Evolutionary conservation across 1,284 basidiomycete genomes (phyloP), one percentile per base, ranked within the genome.

Genomic region (Taiwanofungus camphoratus): DNA sequence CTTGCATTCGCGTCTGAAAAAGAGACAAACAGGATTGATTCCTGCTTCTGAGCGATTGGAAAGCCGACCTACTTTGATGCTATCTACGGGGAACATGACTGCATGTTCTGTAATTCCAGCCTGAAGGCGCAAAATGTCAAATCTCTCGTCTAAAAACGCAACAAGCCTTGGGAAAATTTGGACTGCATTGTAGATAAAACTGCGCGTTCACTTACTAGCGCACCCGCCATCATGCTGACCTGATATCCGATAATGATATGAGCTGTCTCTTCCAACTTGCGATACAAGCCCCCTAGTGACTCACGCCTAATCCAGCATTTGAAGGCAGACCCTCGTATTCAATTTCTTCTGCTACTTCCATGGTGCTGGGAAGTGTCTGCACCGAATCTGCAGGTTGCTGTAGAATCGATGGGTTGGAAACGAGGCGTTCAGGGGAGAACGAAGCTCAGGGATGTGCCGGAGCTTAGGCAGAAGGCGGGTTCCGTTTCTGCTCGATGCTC

Each of bases 41-140:
- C n/a, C n/a, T n/a, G n/a, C n/a, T n/a, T 21, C 9, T 22, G 29
- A 20, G 27, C 31, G 23, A 26, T 5, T 18, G 35, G 24, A 33
- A 9, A 11, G 30, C 32, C 16, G 15, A 66, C 82, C 52, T 47
- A 91, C 95, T 75, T 99, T 98, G 65, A 99, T 96, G 58, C 91
- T 93, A 69, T 99, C 96, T 51, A 99, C 75, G 3, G 96, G 96
- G 63, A 92, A 99, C 88, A 99, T 99, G 62, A 96, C 92, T 20
- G 94, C 91, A 68, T 99, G 96, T 66, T 99, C 96, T 43, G 92
- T 93, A 57, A 99, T 99, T 49, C 96, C 96, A 54, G 96, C 95
- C 91, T 94, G 62, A 4, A 45, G 34, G 33, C 46, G 38, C 36
- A 22, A 43, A 39, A 35, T 47, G 48, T 45, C 38, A 47, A 41